phyloP scores from a whole-genome alignment of 2,329 filamentous ascomycete genomes.

The Ilyonectria mors-panacis region DNA sequence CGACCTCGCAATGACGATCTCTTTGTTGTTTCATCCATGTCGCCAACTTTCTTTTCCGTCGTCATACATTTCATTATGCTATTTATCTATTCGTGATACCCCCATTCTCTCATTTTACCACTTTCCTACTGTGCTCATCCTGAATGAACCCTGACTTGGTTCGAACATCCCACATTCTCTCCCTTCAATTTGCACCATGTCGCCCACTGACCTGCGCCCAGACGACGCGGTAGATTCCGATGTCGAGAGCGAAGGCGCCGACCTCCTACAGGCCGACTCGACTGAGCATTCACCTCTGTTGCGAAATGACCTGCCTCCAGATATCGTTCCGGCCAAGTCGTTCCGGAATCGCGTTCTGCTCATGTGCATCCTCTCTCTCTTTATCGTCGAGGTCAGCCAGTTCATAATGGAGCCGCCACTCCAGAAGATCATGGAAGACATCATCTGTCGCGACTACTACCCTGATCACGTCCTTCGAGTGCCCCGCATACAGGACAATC shows the following conservation, averaged over 20 bases:
- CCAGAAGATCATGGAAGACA: conserved; percentile 66
- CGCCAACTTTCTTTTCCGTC: neutral
- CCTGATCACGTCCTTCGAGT: conserved; percentile 55
- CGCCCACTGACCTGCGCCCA: neutral
- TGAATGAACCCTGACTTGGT: neutral
- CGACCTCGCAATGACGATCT: neutral
- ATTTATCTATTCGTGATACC: neutral
- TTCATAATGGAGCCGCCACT: conserved; percentile 58
- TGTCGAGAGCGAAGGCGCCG: conserved; percentile 27
- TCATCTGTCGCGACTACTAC: conserved; percentile 66
- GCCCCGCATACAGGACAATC: conserved; percentile 53
- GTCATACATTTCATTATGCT: neutral
- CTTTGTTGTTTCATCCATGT: conserved; percentile 17
- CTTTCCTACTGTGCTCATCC: neutral
- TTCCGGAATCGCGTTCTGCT: conserved; percentile 50
- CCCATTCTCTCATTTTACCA: neutral
- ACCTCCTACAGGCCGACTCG: conserved; percentile 5
- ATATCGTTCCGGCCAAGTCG: conserved; percentile 42
- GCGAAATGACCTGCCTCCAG: conserved; percentile 33
- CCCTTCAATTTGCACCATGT: conserved; percentile 4
- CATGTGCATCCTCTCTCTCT: conserved; percentile 56
- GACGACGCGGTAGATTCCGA: conserved; percentile 26
- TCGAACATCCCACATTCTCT: neutral
- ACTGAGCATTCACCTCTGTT: conserved; percentile 43
- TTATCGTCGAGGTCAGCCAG: conserved; percentile 60